Evolutionary conservation across 306 rosid genomes (phyloP), one percentile per base, ranked within the genome.

Genomic region (Cicer arietinum): DNA sequence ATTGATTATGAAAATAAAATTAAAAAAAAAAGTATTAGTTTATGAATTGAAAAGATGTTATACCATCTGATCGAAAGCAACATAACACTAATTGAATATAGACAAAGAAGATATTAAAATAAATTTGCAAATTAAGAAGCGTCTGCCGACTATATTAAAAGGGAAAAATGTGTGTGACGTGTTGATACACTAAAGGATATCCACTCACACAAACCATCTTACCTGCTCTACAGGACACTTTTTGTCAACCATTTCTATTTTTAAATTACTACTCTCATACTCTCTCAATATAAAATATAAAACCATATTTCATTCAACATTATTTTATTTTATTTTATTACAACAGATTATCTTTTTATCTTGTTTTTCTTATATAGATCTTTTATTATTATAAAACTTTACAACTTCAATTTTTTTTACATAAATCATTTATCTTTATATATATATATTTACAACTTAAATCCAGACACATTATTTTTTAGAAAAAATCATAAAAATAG

Each of bases 81-180:
- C 73, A 6, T 67, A 67, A 46, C 73, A 46, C 43, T 22, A 58
- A 67, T 46, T 68, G 73, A 30, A 47, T 68, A 8, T 47, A 47
- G 58, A 68, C 45, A 47, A 68, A 30, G 47, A 68, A 68, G 13
- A 48, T 25, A 25, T 25, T 25, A 25, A 25, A 68, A 68, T 68
- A 44, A 45, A 14, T 69, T 16, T 7, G n/a, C 10, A 6, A 50
- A 14, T 35, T 17, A n/a, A 37, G 62, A 37, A 11, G 37, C 47
- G 6, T 39, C 14, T 51, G 62, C 75, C 63, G 62, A 69, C 62
- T 69, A 69, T 10, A 20, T 69, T 50, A 69, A 69, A 48, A 35
- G 30, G 16, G 13, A 69, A 16, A 14, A 16, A 69, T 69, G 35
- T 50, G 9, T 69, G 30, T 69, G 74, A 35, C 74, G 59, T 39